Percentiles rank a stretch among this genome's conserved stretches.
Evolutionary conservation across 805 yeast species (phyloP).

Genomic region (Wickerhamiella siamensis): DNA sequence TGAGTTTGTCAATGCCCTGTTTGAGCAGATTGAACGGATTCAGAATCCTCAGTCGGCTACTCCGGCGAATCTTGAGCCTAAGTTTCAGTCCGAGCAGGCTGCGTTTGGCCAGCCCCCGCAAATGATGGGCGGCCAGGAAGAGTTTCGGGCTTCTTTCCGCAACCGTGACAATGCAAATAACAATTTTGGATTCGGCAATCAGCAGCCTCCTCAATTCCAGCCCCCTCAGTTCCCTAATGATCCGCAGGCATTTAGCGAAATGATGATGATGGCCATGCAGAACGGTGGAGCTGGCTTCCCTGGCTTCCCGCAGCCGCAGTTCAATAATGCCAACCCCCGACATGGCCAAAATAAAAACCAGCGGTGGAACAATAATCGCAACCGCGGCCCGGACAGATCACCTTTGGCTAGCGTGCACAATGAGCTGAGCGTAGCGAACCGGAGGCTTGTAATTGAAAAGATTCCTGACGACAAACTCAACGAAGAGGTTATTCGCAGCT

Average conservation of each 20-base stretch:
- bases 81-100: background rate
- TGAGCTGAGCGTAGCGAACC: slow-evolving; percentile 20
- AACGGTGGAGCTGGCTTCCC: background rate
- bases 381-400: slow-evolving; percentile 5
- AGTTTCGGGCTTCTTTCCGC: slow-evolving; percentile 19
- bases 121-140: slow-evolving; percentile 17
- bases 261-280: background rate
- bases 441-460: slow-evolving; percentile 29
- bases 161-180: slow-evolving; percentile 1
- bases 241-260: slow-evolving; percentile 3
- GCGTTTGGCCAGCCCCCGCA: slow-evolving; percentile 2
- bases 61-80: slow-evolving; percentile 1
- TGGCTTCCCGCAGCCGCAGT: background rate
- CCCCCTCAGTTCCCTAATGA: background rate
- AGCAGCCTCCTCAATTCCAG: background rate
- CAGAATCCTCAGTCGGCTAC: slow-evolving; percentile 3
- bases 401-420: slow-evolving; percentile 13
- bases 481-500: slow-evolving; percentile 23
- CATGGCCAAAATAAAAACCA: background rate
- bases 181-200: background rate
- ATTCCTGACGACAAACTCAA: slow-evolving; percentile 31
- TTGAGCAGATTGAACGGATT: slow-evolving; percentile 19
- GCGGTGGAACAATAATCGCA: slow-evolving; percentile 1
- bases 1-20: slow-evolving; percentile 25
- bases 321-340: background rate